Evolutionary conservation across 805 yeast species (phyloP).

Genomic region (Teunomyces kruisii): DNA sequence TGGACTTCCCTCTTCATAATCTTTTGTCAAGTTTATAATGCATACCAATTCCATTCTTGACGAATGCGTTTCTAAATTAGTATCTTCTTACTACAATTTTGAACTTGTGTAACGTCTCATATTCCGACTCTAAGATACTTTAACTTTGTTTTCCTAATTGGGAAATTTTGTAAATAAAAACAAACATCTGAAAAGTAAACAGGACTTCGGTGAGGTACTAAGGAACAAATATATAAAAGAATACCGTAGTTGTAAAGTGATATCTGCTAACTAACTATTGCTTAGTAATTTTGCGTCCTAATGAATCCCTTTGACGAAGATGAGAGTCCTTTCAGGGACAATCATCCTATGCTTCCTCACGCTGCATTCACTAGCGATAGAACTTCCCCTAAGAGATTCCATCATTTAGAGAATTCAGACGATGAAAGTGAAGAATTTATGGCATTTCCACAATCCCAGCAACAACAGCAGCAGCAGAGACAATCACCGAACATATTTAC

Average conservation of each 20-base stretch:
- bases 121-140: not conserved
- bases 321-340: slow-evolving; percentile 30
- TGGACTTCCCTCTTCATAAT: no score
- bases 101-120: not conserved
- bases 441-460: slow-evolving; percentile 30
- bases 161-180: slow-evolving; percentile 10
- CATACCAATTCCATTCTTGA: no score
- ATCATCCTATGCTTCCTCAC: slow-evolving; percentile 34
- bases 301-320: slow-evolving; percentile 2
- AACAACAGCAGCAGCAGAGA: slow-evolving; percentile 23
- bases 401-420: slow-evolving; percentile 23
- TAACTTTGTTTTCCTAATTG: slow-evolving; percentile 1
- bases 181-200: slow-evolving; percentile 1
- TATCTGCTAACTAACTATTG: not conserved
- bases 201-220: not conserved
- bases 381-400: slow-evolving; percentile 37
- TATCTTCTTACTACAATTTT: no score
- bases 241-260: not conserved
- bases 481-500: slow-evolving; percentile 47
- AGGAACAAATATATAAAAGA: not conserved
- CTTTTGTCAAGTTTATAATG: no score
- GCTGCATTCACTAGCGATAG: slow-evolving; percentile 41
- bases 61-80: no score
- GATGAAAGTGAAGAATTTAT: slow-evolving; percentile 25
- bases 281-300: not conserved